Evolutionary conservation across 2,329 filamentous ascomycete genomes (phyloP).

Genomic region (Fusarium bactridioides): DNA sequence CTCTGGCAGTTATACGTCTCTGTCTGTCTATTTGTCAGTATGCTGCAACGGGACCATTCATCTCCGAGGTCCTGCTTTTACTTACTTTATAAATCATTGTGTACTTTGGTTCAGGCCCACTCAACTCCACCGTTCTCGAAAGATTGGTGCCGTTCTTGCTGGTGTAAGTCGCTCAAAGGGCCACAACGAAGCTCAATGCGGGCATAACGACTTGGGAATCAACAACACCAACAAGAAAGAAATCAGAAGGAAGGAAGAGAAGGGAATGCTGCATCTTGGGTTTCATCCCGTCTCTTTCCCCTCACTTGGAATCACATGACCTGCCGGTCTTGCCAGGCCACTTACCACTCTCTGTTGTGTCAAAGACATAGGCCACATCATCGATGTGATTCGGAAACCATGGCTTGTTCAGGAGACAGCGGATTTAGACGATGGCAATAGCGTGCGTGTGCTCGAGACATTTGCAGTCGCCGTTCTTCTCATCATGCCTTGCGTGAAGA

Average conservation of each 20-base stretch:
- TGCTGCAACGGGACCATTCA: not conserved
- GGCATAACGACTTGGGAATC: not conserved
- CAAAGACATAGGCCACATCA: conserved; percentile 39
- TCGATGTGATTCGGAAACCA: conserved; percentile 35
- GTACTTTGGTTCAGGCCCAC: conserved; percentile 6
- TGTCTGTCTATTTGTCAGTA: conserved; percentile 7
- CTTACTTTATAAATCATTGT: conserved; percentile 4
- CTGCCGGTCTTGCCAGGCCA: conserved; percentile 30
- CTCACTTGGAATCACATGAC: conserved; percentile 46
- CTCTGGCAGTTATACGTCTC: not conserved
- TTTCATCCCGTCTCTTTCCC: conserved; percentile 44
- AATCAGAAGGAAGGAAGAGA: conserved; percentile 15
- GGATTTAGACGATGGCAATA: conserved; percentile 6
- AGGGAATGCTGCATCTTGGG: conserved; percentile 27
- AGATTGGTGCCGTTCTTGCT: not conserved
- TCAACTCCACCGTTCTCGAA: conserved; percentile 18
- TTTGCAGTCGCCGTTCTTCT: conserved; percentile 7
- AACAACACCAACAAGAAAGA: conserved; percentile 9
- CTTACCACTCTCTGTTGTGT: conserved; percentile 29
- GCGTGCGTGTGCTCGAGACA: not conserved
- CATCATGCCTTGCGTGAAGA: conserved; percentile 12
- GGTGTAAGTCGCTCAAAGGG: conserved; percentile 8
- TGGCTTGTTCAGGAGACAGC: conserved; percentile 15
- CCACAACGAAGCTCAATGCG: conserved; percentile 10
- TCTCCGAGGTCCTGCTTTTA: not conserved